phyloP scores from a whole-genome alignment of 345 rosid genomes.

The Carallia brachiata region DNA sequence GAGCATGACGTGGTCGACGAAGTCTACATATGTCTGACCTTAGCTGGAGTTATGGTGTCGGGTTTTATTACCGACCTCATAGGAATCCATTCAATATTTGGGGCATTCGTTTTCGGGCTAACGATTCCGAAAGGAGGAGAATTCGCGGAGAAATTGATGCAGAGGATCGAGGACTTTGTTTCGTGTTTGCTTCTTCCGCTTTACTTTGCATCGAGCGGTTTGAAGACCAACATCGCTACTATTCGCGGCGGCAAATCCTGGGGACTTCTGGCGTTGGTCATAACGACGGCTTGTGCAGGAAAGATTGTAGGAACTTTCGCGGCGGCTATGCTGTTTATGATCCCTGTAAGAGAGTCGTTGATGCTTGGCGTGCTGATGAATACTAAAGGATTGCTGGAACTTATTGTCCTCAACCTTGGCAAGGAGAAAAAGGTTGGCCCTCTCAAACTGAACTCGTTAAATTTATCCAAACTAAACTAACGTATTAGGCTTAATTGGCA shows the following conservation, averaged over 20 bases:
- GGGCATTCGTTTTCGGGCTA: slow-evolving; percentile 77
- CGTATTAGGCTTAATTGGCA: no score
- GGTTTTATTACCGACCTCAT: slow-evolving; percentile 70
- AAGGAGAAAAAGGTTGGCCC: slow-evolving; percentile 67
- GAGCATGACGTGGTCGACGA: slow-evolving; percentile 56
- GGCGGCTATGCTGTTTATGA: slow-evolving; percentile 60
- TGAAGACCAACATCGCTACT: slow-evolving; percentile 66
- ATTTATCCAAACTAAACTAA: not conserved
- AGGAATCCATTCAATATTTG: slow-evolving; percentile 83
- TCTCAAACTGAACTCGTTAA: not conserved
- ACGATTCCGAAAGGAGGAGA: slow-evolving; percentile 80
- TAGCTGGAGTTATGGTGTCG: slow-evolving; percentile 72
- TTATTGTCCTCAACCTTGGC: slow-evolving; percentile 92
- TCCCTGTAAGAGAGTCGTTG: slow-evolving; percentile 69
- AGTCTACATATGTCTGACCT: slow-evolving; percentile 64
- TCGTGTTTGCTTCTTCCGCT: slow-evolving; percentile 78
- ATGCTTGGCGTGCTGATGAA: slow-evolving; percentile 83
- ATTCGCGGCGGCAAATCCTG: slow-evolving; percentile 58
- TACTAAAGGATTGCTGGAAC: slow-evolving; percentile 89
- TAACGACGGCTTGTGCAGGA: slow-evolving; percentile 68
- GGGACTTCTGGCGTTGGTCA: slow-evolving; percentile 69
- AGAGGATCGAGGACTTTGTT: slow-evolving; percentile 83
- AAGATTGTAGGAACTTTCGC: slow-evolving; percentile 72
- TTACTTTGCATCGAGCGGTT: slow-evolving; percentile 84
- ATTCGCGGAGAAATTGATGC: slow-evolving; percentile 66